Evolutionary conservation across 164 flowering plant species (phyloP).

Genomic region (Santalum album): DNA sequence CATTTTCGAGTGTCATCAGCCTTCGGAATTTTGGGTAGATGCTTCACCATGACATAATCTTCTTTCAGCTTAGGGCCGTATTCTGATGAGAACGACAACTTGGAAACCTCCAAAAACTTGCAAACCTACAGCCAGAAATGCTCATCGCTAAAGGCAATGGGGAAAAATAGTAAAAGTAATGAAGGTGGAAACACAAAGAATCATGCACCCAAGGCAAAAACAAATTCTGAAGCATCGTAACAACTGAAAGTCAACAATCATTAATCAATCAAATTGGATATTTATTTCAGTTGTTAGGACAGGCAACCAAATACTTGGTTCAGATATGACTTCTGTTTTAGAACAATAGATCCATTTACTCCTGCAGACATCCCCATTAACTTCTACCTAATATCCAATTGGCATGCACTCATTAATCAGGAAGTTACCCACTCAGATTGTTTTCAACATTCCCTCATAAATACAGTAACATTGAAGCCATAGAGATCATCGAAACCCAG

Average conservation of each 20-base stretch:
- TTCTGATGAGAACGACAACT: slow-evolving; percentile 82
- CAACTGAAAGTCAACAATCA: neutral
- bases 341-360: too few species aligned
- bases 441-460: too few species aligned
- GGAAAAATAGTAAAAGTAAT: neutral
- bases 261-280: too few species aligned
- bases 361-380: too few species aligned
- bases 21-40: slow-evolving; percentile 60
- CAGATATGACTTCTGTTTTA: too few species aligned
- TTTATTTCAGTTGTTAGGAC: too few species aligned
- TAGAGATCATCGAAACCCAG: too few species aligned
- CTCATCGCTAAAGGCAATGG: neutral
- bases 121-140: slow-evolving; percentile 58
- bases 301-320: too few species aligned
- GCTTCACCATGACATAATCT: slow-evolving; percentile 91
- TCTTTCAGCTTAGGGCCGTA: slow-evolving; percentile 97
- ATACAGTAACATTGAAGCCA: too few species aligned
- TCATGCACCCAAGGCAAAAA: neutral
- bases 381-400: too few species aligned
- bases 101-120: slow-evolving; percentile 93
- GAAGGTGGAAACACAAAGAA: neutral
- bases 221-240: neutral
- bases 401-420: too few species aligned
- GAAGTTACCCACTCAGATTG: too few species aligned
- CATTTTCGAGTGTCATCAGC: slow-evolving; percentile 48